phyloP scores from a whole-genome alignment of 2,329 filamentous ascomycete species.

The Fusarium caatingaense region DNA sequence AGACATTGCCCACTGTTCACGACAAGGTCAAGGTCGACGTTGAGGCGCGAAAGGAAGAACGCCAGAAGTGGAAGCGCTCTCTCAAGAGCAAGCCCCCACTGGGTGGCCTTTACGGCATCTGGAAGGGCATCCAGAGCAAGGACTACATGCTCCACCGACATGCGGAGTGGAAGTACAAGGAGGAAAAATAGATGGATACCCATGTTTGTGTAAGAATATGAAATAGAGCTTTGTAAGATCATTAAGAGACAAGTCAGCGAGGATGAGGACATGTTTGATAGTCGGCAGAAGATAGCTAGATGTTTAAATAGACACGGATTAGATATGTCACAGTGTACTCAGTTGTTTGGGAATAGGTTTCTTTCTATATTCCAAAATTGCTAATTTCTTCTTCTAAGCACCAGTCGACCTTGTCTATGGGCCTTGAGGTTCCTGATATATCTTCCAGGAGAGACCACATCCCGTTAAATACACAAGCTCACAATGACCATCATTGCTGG shows the following conservation, averaged over 20 bases:
- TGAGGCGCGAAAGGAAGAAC: constrained; percentile 55
- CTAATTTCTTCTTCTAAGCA: constrained; percentile 32
- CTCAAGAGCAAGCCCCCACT: constrained; percentile 65
- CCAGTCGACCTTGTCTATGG: constrained; percentile 40
- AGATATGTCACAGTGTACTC: neutral
- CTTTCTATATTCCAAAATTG: constrained; percentile 39
- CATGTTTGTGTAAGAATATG: constrained; percentile 24
- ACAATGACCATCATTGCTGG: constrained; percentile 24
- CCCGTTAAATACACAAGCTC: constrained; percentile 44
- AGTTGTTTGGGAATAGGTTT: constrained; percentile 29
- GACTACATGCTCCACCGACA: constrained; percentile 66
- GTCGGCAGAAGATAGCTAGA: neutral
- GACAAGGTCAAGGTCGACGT: constrained; percentile 74
- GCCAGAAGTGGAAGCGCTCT: constrained; percentile 54
- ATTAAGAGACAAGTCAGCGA: neutral
- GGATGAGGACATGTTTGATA: neutral
- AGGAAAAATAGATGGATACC: constrained; percentile 40
- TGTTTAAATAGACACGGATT: neutral
- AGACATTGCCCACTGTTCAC: constrained; percentile 72
- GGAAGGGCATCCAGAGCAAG: constrained; percentile 67
- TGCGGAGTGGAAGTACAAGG: constrained; percentile 66
- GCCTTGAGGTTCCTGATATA: constrained; percentile 36
- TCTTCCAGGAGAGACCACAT: constrained; percentile 31
- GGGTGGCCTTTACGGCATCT: constrained; percentile 69
- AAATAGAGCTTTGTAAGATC: constrained; percentile 22